Base-by-base conservation (phyloP, 2,329 filamentous ascomycete species). In the Colletotrichum caudatum region DNA sequence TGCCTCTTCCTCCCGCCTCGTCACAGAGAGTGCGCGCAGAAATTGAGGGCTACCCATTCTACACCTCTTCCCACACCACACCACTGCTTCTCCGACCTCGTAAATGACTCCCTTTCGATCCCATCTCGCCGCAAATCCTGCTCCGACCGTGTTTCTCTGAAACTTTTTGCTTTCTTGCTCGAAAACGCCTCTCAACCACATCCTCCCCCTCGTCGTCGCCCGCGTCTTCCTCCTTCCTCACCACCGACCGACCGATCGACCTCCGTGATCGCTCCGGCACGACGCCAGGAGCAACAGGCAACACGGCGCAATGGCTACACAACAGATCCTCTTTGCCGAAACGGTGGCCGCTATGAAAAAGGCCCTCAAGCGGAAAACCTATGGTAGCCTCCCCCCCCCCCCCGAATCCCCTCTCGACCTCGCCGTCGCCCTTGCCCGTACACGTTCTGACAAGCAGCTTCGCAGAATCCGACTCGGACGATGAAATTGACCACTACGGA, bases 391-490 rank as follows among this genome's bases (percentile, higher is more conserved):
- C 39, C 26, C 41, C 5, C 64, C 44, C 39, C 26, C 41, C 5
- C 37, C 35, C 26, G 9, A 54, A 20, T 51, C 44, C 35, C 51
- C 35, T 20, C 18, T 44, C 51, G 26, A n/a, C 29, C 57, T 59
- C 50, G 35, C 37, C 44, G 29, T 62, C 29, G 26, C 35, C 33
- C 33, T 56, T 48, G 29, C 39, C 48, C 33, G 29, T 26, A 41
- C 37, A 41, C 61, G 23, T 62, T 54, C 66, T 70, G 56, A 72
- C 70, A 39, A 58, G 56, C 20, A 71, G 50, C 48, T 60, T 65
- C 68, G 50, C 81, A 94, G 93, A 94, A 73, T 93, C 91, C 76
- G 93, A 95, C 79, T 93, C 92, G 70, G 93, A 95, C 80, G 90
- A 91, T 72, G 88, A 90, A 66, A 90, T 94, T 76, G 87, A 91